Conservation (phyloP, 2,329 filamentous ascomycete genomes). For the Ophiosphaerella korrae region DNA sequence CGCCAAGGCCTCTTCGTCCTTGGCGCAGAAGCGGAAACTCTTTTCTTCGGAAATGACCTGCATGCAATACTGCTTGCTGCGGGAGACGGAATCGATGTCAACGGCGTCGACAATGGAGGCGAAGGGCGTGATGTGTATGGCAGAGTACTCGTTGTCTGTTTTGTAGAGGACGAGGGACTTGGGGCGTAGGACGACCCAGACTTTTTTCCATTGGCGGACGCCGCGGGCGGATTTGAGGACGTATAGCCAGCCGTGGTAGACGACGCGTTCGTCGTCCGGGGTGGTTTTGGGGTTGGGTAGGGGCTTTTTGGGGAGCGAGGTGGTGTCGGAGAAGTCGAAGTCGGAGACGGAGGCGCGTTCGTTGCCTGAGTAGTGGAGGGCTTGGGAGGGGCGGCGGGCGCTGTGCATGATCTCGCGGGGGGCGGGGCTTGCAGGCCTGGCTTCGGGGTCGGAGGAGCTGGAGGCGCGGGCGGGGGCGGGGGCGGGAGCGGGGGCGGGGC, state of each 20-base stretch:
- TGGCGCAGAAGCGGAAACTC: constrained; percentile 60
- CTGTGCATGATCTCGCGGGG: constrained; percentile 40
- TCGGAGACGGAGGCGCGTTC: constrained; percentile 83
- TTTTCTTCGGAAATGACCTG: constrained; percentile 93
- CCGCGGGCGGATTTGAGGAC: constrained; percentile 82
- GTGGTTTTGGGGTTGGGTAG: constrained; percentile 56
- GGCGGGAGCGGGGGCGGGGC: too few species aligned
- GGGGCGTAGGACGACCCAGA: constrained; percentile 89
- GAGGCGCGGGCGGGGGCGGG: constrained; percentile 45
- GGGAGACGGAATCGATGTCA: constrained; percentile 86
- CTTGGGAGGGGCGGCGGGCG: constrained; percentile 64
- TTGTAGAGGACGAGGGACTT: constrained; percentile 90
- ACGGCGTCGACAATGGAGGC: constrained; percentile 84
- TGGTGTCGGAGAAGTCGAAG: constrained; percentile 84
- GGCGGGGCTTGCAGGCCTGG: constrained; percentile 31
- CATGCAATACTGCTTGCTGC: constrained; percentile 82
- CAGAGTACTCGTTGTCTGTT: constrained; percentile 86
- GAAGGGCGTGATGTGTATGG: constrained; percentile 80
- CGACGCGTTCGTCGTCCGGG: constrained; percentile 79
- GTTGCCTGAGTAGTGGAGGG: constrained; percentile 66
- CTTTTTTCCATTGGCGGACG: constrained; percentile 90
- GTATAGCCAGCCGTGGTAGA: constrained; percentile 91
- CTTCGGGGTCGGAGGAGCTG: constrained; percentile 55
- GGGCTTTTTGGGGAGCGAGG: constrained; percentile 25
- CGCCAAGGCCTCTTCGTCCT: constrained; percentile 80